Conservation (phyloP, 208 protist species). For the Crithidia mellificae region DNA sequence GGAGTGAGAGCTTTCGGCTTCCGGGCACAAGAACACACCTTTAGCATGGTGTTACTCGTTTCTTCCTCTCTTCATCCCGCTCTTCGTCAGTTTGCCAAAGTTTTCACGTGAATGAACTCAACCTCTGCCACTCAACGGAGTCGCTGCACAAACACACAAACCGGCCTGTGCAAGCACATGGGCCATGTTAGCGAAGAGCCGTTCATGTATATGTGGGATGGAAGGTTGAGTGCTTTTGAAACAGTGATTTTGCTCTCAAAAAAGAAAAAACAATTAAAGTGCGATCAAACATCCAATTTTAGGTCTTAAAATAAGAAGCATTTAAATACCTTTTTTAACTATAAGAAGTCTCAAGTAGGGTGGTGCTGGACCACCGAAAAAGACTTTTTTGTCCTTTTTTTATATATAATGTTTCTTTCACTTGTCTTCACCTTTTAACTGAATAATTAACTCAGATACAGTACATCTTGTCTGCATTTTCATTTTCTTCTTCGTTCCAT, state of each 20-base stretch:
- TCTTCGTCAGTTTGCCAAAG: background rate
- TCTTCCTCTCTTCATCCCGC: background rate
- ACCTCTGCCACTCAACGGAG: too few species aligned
- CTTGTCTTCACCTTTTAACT: conserved; percentile 6
- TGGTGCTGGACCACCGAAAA: background rate
- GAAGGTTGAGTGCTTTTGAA: too few species aligned
- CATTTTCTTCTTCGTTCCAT: conserved; percentile 10
- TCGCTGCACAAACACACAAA: too few species aligned
- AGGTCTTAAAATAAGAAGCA: background rate
- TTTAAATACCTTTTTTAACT: too few species aligned
- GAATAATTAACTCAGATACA: conserved; percentile 18
- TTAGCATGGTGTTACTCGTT: background rate
- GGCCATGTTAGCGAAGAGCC: too few species aligned
- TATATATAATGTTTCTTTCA: background rate
- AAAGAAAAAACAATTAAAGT: background rate
- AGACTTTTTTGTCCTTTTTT: conserved; percentile 18
- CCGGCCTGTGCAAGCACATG: too few species aligned
- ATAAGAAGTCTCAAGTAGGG: too few species aligned
- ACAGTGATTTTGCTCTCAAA: background rate
- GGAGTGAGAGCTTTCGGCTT: too few species aligned
- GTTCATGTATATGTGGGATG: too few species aligned
- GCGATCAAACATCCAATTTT: too few species aligned
- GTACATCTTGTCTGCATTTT: conserved; percentile 19
- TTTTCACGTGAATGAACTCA: too few species aligned
- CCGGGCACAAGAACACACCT: too few species aligned